Conservation (phyloP, 1,284 basidiomycete genomes). For the Apiotrichum brassicae region DNA sequence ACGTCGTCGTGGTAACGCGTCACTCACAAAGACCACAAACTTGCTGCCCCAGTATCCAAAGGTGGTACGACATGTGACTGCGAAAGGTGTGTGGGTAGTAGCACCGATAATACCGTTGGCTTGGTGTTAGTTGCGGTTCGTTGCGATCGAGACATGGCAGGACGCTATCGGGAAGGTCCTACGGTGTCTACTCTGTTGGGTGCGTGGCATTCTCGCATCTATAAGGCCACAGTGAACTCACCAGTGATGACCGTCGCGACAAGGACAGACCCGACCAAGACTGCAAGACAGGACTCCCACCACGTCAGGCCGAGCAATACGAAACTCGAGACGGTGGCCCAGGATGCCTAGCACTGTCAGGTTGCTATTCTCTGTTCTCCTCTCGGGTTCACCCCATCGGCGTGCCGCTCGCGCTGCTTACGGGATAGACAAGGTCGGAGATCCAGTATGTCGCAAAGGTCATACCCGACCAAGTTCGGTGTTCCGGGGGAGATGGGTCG, state of each 20-base stretch:
- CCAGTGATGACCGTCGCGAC: constrained; percentile 31
- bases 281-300: constrained; percentile 30
- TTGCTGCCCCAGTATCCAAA: constrained; percentile 62
- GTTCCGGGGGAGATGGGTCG: constrained; percentile 33
- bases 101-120: constrained; percentile 66
- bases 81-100: constrained; percentile 61
- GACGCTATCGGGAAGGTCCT: too few species aligned
- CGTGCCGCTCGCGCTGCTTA: not conserved
- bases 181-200: not conserved
- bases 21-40: constrained; percentile 47
- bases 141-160: too few species aligned
- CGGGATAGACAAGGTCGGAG: constrained; percentile 9
- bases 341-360: constrained; percentile 35
- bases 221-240: constrained; percentile 4
- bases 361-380: too few species aligned
- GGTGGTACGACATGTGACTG: constrained; percentile 65
- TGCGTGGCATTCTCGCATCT: not conserved
- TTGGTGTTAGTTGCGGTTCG: constrained; percentile 9
- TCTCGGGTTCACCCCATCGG: not conserved
- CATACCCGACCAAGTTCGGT: constrained; percentile 33
- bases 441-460: constrained; percentile 29
- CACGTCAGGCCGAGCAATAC: constrained; percentile 38
- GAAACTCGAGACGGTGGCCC: constrained; percentile 35
- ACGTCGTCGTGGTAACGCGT: not conserved
- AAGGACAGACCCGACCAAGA: constrained; percentile 27